phyloP scores from a whole-genome alignment of 1,139 yeast species.

The Pichia sp. region DNA sequence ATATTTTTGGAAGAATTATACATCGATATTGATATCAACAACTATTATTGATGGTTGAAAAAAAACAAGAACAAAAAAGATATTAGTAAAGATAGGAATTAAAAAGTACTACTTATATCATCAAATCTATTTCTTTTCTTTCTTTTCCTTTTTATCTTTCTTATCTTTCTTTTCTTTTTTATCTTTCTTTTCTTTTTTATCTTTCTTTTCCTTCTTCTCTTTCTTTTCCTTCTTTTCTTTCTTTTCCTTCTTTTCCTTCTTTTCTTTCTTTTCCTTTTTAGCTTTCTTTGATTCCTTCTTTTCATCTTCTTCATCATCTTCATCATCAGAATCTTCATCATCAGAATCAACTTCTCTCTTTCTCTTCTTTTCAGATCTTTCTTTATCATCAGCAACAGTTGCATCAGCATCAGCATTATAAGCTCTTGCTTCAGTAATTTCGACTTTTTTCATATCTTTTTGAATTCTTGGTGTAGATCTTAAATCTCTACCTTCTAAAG shows the following conservation, averaged over 20 bases:
- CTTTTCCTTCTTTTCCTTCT: constrained; percentile 32
- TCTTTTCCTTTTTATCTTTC: constrained; percentile 38
- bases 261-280: constrained; percentile 37
- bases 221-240: constrained; percentile 35
- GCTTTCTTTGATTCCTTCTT: constrained; percentile 37
- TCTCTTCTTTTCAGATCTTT: constrained; percentile 34
- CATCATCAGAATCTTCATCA: constrained; percentile 31
- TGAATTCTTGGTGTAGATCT: constrained; percentile 74
- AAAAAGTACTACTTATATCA: no score
- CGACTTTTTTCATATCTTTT: constrained; percentile 77
- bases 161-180: constrained; percentile 43
- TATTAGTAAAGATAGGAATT: neutral
- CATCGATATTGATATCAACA: neutral
- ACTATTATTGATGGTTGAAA: no score
- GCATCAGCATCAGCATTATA: constrained; percentile 95
- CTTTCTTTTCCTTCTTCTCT: constrained; percentile 36
- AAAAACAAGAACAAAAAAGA: neutral
- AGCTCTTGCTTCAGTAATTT: constrained; percentile 74
- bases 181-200: constrained; percentile 44
- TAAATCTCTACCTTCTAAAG: constrained; percentile 90
- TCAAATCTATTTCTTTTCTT: constrained; percentile 19
- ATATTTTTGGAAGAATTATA: constrained; percentile 1
- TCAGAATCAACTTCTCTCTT: constrained; percentile 46
- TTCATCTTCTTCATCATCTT: constrained; percentile 38
- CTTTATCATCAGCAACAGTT: constrained; percentile 38